Base-by-base conservation (phyloP, 305 asterid species). In the Caryopteris hybrid region DNA sequence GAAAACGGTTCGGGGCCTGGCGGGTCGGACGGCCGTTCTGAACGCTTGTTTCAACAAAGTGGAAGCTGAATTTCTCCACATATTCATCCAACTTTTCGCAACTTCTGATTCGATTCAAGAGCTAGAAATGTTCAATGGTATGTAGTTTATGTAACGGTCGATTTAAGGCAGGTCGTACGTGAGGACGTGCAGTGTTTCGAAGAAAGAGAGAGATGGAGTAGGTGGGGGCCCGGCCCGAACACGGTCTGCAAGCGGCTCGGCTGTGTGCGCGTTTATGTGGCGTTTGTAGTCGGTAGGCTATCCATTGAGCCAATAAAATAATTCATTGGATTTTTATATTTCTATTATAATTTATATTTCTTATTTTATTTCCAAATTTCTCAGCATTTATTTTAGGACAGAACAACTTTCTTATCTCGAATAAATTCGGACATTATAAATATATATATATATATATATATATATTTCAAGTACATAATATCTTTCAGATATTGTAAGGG, bases 61-160 rank as follows among this genome's bases (percentile, higher is more conserved):
- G 31, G 36, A 4, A 18, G 76, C 64, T 5, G 75, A 36, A 64
- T 77, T 75, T 57, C 81, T 81, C 83, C 83, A 81, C 86, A 80
- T 80, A 9, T 25, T 71, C 17, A 3, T 22, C 48, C 33, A 48
- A 47, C 17, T 20, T 48, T 22, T 23, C 12, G 13, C 3, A 54
- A 8, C 18, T 23, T 54, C 12, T 34, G 17, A 17, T 10, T 21
- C 50, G 36, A 43, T 18, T 51, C 58, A 62, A 43, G 21, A 66
- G 10, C 23, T 34, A 10, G n/a, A 7, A 20, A 10, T 39, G 12
- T 50, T 52, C 1, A 13, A 52, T 6, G 11, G 17, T n/a, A n/a
- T n/a, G n/a, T 57, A 1, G 9, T 0, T 9, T 3, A 12, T 2
- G 42, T 33, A 52, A 53, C 27, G 45, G 55, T 43, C 8, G 62